Base-by-base conservation (phyloP, 345 rosid species). In the Viola odorata region DNA sequence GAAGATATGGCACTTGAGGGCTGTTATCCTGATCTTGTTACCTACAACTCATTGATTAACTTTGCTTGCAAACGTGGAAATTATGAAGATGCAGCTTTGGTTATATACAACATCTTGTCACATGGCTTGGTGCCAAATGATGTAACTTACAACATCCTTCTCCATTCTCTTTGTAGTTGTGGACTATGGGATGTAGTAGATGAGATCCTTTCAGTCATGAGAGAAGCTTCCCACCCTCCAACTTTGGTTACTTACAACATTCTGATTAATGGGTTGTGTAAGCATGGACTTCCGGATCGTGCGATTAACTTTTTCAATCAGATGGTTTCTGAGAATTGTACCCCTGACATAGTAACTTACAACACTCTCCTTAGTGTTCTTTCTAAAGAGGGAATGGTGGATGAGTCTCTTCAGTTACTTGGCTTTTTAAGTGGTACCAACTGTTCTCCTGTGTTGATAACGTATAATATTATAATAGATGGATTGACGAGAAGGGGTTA, bases 1-100 rank as follows among this genome's bases (percentile, higher is more conserved):
- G 95, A 88, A 45, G 95, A 88, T 69, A 72, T 88, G 91, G 73
- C 83, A 7, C 62, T 66, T 3, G 91, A 85, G 70, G 98, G 96
- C 37, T 88, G 96, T 72, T 74, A 74, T 70, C 91, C 96, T 41
- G 91, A 86, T 77, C 80, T 86, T 4, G 82, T 85, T 44, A 81
- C 89, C 11, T 91, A 77, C 63, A 91, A 91, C 69, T 78, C 89
- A 3, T 73, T 91, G 68, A 71, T 88, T 16, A 88, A 78, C 77
- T 73, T 75, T 63, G 70, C 73, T 67, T 85, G 89, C 59, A 88
- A 82, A 57, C 77, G 55, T 63, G 86, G 92, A 56, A 85, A 77
- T 44, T 80, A 70, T 40, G 83, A 78, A 32, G 89, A 86, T 44
- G 77, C 78, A 47, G 82, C 85, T 45, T 64, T 83, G 67, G 71